Evolutionary conservation across 257 asterid species (phyloP), one percentile per base, ranked within the genome.

Genomic region (Plantago elongata): DNA sequence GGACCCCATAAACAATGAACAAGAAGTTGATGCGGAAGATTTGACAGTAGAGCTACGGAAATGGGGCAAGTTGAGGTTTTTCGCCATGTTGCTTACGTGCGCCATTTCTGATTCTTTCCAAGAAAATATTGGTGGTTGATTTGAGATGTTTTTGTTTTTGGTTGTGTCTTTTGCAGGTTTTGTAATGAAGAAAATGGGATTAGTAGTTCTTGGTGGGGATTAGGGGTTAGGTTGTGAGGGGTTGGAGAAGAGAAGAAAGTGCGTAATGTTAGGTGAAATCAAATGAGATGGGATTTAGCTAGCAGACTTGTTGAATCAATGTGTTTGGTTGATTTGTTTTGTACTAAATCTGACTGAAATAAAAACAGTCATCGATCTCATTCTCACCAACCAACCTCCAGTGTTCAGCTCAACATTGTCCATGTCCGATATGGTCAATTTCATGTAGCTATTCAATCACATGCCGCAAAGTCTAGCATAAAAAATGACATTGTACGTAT

Each of bases 1-100:
- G 54, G 92, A 65, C 47, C 84, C 82, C 56, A 85, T 69, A n/a
- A 78, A 66, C 64, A 84, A 14, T 7, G 95, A 82, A 56, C 63
- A 61, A 22, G 62, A 95, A 78, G 57, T 10, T 12, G 96, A 81
- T 43, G 62, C 57, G n/a, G 90, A 69, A 54, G 84, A 48, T 63
- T 73, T 75, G 61, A 66, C 4, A 16, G 9, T 51, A 12, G 57
- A 51, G 13, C 12, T 51, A 2, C 11, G 57, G 37, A 51, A 17
- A 73, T 63, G 59, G 72, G 46, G 57, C 79, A 60, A 49, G 49
- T 57, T 75, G 49, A 83, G 62, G 15, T 75, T 76, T 51, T 73
- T 79, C 30, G 86, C 72, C 88, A 89, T 76, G 54, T 54, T 84
- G 74, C 74, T 72, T 49, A 45, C 81, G 17, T 76, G 76, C 55